phyloP scores from a whole-genome alignment of 2,329 filamentous ascomycete genomes.

The Davidsoniella australis region DNA sequence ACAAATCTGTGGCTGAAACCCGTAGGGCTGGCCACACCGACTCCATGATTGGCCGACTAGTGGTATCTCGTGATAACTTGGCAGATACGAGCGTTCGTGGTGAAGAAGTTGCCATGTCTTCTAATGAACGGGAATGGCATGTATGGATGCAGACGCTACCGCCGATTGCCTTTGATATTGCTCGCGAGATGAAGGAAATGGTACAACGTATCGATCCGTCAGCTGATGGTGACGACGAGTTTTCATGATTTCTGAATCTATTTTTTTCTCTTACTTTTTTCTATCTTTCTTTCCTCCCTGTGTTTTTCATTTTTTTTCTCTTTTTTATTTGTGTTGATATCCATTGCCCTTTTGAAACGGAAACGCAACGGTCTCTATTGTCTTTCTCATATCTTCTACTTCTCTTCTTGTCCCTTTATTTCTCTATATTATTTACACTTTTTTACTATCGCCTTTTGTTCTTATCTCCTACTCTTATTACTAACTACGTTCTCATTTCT shows the following conservation, averaged over 20 bases:
- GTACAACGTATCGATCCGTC: slow-evolving; percentile 26
- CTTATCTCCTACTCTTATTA: background rate
- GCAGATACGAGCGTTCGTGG: slow-evolving; percentile 46
- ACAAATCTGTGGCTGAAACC: slow-evolving; percentile 50
- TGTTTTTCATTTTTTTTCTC: slow-evolving; percentile 2
- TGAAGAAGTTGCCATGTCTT: slow-evolving; percentile 34
- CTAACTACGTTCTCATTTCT: no score
- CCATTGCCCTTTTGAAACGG: background rate
- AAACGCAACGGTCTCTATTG: background rate
- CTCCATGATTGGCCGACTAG: slow-evolving; percentile 38
- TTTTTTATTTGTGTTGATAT: background rate
- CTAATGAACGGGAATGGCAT: slow-evolving; percentile 39
- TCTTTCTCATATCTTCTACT: background rate
- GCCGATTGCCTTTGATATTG: slow-evolving; percentile 75
- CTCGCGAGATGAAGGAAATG: slow-evolving; percentile 63
- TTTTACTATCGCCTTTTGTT: slow-evolving; percentile 1
- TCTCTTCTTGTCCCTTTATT: background rate
- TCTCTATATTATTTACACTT: background rate
- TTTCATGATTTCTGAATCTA: slow-evolving; percentile 22
- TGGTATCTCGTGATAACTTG: slow-evolving; percentile 47
- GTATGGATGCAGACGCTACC: slow-evolving; percentile 56
- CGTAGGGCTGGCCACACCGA: slow-evolving; percentile 35
- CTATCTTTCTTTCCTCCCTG: background rate
- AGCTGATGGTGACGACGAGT: slow-evolving; percentile 24
- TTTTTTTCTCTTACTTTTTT: slow-evolving; percentile 3